These are phyloP conservation scores for Symmetrospora coprosmae DNA, from an alignment of 768 basidiomycete genomes.

Conservation along the genomic window DNA sequence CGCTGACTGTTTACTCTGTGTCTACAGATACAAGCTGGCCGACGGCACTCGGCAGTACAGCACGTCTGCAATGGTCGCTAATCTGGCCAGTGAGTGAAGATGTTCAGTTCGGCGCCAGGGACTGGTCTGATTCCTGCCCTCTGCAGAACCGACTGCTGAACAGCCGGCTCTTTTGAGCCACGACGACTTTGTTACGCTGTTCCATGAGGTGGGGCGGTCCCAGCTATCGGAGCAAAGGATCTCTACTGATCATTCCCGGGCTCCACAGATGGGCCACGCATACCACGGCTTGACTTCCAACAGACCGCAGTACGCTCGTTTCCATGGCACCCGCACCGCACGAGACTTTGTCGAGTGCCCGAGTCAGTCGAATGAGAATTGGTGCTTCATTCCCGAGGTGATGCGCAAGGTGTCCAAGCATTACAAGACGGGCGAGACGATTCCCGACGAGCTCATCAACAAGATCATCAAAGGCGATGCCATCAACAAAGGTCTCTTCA, in stretches of 20 bases:
- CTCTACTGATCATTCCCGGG: neutral
- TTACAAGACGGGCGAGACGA: constrained; percentile 56
- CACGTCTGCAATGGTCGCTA: constrained; percentile 72
- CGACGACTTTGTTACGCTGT: constrained; percentile 75
- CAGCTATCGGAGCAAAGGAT: neutral
- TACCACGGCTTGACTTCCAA: constrained; percentile 39
- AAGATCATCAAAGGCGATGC: constrained; percentile 63
- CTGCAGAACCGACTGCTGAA: constrained; percentile 51
- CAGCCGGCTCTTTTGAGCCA: constrained; percentile 71
- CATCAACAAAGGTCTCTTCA: constrained; percentile 49
- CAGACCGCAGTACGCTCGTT: constrained; percentile 54
- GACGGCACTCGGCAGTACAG: constrained; percentile 57
- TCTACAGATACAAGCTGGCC: constrained; percentile 47
- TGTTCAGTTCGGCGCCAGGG: neutral
- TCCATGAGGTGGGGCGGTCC: constrained; percentile 50
- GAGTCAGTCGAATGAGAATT: constrained; percentile 84
- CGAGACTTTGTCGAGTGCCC: constrained; percentile 39
- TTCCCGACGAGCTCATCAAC: constrained; percentile 57
- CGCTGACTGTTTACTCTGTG: too few species aligned
- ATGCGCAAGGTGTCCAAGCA: constrained; percentile 66
- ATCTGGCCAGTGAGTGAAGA: constrained; percentile 50
- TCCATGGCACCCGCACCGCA: constrained; percentile 47
- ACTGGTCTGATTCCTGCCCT: neutral
- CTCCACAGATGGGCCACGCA: constrained; percentile 27
- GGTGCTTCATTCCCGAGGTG: constrained; percentile 47